Percentiles rank a stretch among this genome's conserved stretches.
Conservation (phyloP, 345 rosid species). For the Eutrema yunnanense region DNA sequence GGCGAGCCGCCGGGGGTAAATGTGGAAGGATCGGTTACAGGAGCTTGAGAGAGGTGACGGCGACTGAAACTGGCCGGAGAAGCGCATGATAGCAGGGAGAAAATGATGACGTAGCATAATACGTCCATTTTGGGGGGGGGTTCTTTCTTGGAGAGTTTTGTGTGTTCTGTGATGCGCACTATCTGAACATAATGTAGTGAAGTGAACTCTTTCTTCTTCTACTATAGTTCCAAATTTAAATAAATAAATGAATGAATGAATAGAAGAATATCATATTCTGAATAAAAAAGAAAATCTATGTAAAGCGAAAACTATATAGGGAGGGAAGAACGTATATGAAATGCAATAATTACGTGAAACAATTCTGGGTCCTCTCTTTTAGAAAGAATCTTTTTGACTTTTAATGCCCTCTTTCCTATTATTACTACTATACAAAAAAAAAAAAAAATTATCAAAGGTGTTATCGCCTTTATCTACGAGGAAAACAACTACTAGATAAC, state of each 20-base stretch:
- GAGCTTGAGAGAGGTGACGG: conserved; percentile 17
- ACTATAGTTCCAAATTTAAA: background rate
- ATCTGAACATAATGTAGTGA: background rate
- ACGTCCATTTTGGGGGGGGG: conserved; percentile 2
- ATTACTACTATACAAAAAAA: background rate
- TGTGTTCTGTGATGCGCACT: conserved; percentile 21
- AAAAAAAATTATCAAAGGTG: conserved; percentile 22
- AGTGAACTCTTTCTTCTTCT: conserved; percentile 5
- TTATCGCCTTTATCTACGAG: conserved; percentile 8
- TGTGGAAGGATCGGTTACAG: conserved; percentile 13
- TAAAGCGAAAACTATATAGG: background rate
- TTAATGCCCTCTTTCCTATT: conserved; percentile 6
- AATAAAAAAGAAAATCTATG: background rate
- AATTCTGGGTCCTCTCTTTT: conserved; percentile 25
- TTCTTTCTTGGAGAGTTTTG: background rate
- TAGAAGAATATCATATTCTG: background rate
- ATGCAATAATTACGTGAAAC: conserved; percentile 27
- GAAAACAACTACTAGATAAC: conserved; percentile 12
- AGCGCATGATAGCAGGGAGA: conserved; percentile 16
- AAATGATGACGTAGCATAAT: conserved; percentile 2
- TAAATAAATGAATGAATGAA: background rate
- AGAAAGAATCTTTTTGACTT: conserved; percentile 34
- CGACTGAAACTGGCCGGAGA: conserved; percentile 8
- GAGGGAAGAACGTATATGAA: conserved; percentile 21
- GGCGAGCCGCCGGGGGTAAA: conserved; percentile 16